Evolutionary conservation across 2,329 filamentous ascomycete genomes (phyloP), one percentile per base, ranked within the genome.

Genomic region (Colletotrichum neosansevieriae): DNA sequence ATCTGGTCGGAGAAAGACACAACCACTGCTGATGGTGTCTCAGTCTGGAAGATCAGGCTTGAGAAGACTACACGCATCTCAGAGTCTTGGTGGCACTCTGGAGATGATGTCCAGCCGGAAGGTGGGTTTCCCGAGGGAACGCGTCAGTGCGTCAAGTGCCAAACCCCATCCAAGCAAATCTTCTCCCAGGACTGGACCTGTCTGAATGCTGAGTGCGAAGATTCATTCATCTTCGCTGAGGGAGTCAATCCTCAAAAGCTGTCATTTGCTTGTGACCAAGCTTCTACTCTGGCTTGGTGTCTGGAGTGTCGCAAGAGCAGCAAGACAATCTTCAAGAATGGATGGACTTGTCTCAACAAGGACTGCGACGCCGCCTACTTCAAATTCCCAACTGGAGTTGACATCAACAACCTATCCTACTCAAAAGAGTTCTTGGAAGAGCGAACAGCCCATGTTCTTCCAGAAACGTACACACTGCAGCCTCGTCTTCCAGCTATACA

Each of bases 1-100:
- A 81, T 93, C 0, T 94, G 92, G 92, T 81, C 79, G 11, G 92
- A 94, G 72, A 84, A 82, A 67, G 79, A 79, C 12, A 47, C 51
- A 4, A 70, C 78, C 0, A 61, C 45, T n/a, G 12, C 24, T 9
- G 75, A 80, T 1, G 76, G 75, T 2, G 73, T 77, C 6, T 75
- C 72, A 1, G 71, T 77, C 0, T 84, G 86, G 72, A 89, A 88
- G 70, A 83, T 91, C 29, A 86, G 91, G 0, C 84, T 93, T 3
- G 89, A 94, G 75, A 91, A 91, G 69, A 78, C 92, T 0, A 76
- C 89, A 67, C 74, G 64, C 13, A 49, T 34, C 0, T 76, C 78
- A 11, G 78, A 78, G 21, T 89, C 87, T 38, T 92, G 88, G 89
- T 93, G 89, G 88, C 77, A 82, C 4, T 75, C 81, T 1, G 76